Conservation (phyloP, 768 basidiomycete species). For the Daedaleopsis sinensis region DNA sequence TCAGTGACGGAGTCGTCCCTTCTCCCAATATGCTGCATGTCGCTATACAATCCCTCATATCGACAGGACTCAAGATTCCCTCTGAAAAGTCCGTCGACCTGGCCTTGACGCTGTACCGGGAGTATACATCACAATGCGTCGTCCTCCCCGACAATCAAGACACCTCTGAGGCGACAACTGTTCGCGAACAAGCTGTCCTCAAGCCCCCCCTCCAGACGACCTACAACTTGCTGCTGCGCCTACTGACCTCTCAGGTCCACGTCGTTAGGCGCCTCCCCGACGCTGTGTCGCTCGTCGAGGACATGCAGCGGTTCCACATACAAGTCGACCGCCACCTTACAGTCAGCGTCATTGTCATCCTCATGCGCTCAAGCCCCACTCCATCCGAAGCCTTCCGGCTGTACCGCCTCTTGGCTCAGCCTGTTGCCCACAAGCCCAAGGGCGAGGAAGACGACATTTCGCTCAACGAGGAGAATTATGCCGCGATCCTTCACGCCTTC, state of each 20-base stretch:
- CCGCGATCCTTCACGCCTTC: conserved; percentile 65
- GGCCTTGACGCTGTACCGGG: background rate
- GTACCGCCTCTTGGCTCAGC: conserved; percentile 50
- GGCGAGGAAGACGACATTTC: conserved; percentile 20
- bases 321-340: conserved; percentile 46
- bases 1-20: background rate
- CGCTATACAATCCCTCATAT: background rate
- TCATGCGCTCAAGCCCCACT: conserved; percentile 62
- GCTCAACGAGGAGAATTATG: conserved; percentile 63
- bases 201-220: conserved; percentile 46
- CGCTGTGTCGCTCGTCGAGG: conserved; percentile 56
- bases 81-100: background rate
- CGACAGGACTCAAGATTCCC: background rate
- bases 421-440: conserved; percentile 1
- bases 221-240: conserved; percentile 47
- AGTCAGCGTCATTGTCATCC: conserved; percentile 59
- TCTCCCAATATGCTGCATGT: background rate
- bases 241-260: conserved; percentile 43
- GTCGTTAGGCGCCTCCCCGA: conserved; percentile 50
- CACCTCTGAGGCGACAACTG: background rate
- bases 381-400: conserved; percentile 63
- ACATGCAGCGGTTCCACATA: conserved; percentile 62
- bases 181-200: background rate
- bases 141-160: background rate
- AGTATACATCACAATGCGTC: background rate